These are phyloP conservation scores for Cantharellus cinnabarinus DNA, from an alignment of 768 basidiomycete genomes.

Conservation along the genomic window DNA sequence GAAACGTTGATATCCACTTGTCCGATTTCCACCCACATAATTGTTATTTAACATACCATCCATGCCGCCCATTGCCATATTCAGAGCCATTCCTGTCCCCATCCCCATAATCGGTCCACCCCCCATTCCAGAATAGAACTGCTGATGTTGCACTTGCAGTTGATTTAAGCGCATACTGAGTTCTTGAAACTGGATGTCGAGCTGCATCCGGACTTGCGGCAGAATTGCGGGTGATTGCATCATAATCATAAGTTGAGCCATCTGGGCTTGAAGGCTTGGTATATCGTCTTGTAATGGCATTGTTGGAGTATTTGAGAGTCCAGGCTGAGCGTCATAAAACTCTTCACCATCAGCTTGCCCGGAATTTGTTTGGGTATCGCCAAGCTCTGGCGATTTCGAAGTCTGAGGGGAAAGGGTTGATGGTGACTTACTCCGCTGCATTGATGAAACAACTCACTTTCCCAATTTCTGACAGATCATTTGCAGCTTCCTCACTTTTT, in stretches of 20 bases:
- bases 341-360: conserved; percentile 4
- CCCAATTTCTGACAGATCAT: neutral
- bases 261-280: neutral
- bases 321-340: neutral
- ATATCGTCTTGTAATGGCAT: neutral
- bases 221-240: neutral
- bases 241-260: neutral
- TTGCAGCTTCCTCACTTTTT: conserved; percentile 32
- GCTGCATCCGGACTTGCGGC: neutral
- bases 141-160: neutral
- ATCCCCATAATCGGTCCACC: neutral
- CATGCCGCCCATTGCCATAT: neutral
- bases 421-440: no score
- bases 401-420: no score
- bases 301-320: neutral
- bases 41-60: neutral
- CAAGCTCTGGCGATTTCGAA: no score
- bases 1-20: no score
- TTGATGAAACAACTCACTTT: no score
- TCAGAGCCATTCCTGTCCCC: neutral
- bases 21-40: neutral
- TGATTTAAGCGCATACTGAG: neutral
- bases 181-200: neutral
- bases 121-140: neutral
- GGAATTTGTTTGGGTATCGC: no score